Evolutionary conservation across 176 grass and related monocot genomes (phyloP), one percentile per base, ranked within the genome.

Genomic region (Pontederia crassipes): DNA sequence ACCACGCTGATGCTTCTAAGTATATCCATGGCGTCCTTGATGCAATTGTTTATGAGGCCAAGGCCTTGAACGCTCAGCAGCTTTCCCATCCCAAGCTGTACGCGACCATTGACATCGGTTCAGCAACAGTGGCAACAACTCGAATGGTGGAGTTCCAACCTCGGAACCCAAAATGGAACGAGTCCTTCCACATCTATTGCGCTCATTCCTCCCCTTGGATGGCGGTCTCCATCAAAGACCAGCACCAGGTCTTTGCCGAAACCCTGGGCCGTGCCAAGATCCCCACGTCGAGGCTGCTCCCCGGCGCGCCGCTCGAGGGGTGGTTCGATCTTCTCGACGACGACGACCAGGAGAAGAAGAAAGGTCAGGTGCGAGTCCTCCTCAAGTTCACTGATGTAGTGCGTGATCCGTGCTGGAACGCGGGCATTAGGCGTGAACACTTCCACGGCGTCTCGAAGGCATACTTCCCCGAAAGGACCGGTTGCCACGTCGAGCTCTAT

Each of bases 101-200:
- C 66, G 81, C 78, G 14, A 78, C 85, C 55, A 4, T 97, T 10
- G 87, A 90, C 61, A 83, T 91, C 73, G 87, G 92, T 55, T 54
- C 54, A 11, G 83, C 83, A 51, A 75, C 77, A 48, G 81, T 90
- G 58, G 92, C 79, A 54, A 80, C 81, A 55, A 90, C 86, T 28
- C 54, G 87, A 24, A 70, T 82, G 81, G 68, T 85, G 27, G 87
- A 88, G 74, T 87, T 71, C 75, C 81, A 82, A 57, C 59, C 83
- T 2, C 70, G 58, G 62, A 71, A 52, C 14, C 87, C 83, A 6
- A 74, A 50, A 1, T 97, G 92, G 92, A 88, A 97, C 80, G 80
- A 90, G 49, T 91, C 87, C 0, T 91, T 97, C 74, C 80, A 75
- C 62, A 62, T 97, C 16, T 89, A 91, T 59, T 89, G 79, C 78